Evolutionary conservation across 1,284 basidiomycete genomes (phyloP).

Genomic region (Pseudozyma sp.): DNA sequence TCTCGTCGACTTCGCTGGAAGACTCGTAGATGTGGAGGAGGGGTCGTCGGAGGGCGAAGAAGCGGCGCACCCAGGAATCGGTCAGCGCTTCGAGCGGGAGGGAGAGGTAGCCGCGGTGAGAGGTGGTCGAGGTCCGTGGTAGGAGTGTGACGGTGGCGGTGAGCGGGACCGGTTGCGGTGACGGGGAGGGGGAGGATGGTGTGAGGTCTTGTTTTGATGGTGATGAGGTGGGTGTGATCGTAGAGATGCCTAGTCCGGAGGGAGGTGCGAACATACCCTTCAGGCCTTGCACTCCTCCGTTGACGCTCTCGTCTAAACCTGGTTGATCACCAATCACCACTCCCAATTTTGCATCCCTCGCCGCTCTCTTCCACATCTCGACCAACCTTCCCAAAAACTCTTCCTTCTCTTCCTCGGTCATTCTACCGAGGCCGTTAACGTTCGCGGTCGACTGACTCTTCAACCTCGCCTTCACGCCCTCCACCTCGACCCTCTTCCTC

Average conservation of each 20-base stretch:
- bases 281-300: neutral
- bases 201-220: constrained; percentile 2
- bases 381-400: constrained; percentile 41
- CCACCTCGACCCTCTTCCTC: constrained; percentile 84
- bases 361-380: constrained; percentile 48
- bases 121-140: constrained; percentile 77
- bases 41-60: constrained; percentile 86
- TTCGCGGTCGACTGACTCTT: constrained; percentile 21
- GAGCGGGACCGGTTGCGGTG: constrained; percentile 16
- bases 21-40: constrained; percentile 88
- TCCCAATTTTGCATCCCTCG: constrained; percentile 36
- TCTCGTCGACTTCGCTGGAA: constrained; percentile 84
- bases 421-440: constrained; percentile 46
- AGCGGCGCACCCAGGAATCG: constrained; percentile 83
- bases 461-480: constrained; percentile 83
- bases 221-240: neutral
- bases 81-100: constrained; percentile 82
- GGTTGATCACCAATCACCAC: constrained; percentile 47
- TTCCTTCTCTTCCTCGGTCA: constrained; percentile 1
- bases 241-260: constrained; percentile 11
- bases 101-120: constrained; percentile 84
- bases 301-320: neutral
- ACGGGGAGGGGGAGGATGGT: neutral
- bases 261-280: constrained; percentile 8
- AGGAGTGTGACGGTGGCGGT: constrained; percentile 51